Evolutionary conservation across 169 alveolate genomes (phyloP).

Genomic region (Eimeria zaria): DNA sequence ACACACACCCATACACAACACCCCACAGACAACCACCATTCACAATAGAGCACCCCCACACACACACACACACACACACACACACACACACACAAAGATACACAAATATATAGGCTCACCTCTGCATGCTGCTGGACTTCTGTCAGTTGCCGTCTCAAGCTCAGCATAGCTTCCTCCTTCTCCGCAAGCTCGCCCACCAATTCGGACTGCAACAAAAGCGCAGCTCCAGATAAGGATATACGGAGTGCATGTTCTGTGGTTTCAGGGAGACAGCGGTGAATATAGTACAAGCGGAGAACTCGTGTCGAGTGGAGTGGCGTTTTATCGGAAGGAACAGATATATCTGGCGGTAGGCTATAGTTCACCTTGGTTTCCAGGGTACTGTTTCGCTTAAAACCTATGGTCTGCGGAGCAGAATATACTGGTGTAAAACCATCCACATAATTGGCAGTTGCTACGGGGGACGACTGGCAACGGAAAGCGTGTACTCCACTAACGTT

Average conservation of each 20-base stretch:
- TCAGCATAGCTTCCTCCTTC: slow-evolving; percentile 31
- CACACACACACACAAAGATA: neutral
- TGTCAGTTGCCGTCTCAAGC: slow-evolving; percentile 55
- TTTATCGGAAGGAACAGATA: no score
- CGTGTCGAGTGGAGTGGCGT: no score
- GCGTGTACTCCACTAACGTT: neutral
- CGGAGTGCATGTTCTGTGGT: neutral
- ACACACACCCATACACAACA: no score
- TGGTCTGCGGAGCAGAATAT: neutral
- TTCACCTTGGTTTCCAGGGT: no score
- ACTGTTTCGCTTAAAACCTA: no score
- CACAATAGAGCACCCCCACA: neutral
- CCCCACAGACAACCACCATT: no score
- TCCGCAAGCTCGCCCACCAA: slow-evolving; percentile 28
- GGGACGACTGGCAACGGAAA: neutral
- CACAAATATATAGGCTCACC: neutral
- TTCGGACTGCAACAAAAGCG: neutral
- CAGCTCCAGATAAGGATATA: neutral
- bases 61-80: neutral
- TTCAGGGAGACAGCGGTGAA: no score
- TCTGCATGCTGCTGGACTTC: slow-evolving; percentile 29
- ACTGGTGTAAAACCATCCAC: neutral
- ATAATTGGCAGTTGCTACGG: neutral
- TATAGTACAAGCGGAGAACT: no score
- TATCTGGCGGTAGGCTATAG: no score